Base-by-base conservation (phyloP, 495 filamentous ascomycete genomes). In the Margaritispora aquatica region DNA sequence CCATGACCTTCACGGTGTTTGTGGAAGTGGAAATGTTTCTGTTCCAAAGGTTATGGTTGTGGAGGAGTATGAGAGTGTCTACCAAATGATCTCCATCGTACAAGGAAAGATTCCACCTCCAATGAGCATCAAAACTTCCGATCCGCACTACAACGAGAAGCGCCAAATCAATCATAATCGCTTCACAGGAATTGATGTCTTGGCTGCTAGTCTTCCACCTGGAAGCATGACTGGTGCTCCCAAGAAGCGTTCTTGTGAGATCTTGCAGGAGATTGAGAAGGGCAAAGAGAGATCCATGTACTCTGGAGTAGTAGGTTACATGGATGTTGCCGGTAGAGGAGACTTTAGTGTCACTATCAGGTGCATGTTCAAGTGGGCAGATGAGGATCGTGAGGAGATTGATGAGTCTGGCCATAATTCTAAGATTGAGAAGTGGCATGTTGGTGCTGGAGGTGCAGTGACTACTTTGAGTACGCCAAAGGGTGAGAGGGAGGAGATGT, bases 201-300 rank as follows among this genome's bases (percentile, higher is more conserved):
- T 97, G 0, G 85, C 90, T 9, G 77, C 81, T 1, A 87, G 82
- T 36, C 76, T 98, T 2, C 94, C 93, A 0, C 92, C 94, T 0
- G 94, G 94, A 0, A 89, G 84, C 48, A 97, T 97, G 93, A 97
- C 93, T 1, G 93, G 93, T 17, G 93, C 93, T 5, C 93, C 93
- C 0, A 97, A 97, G 75, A 88, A 88, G 66, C 82, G 93, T 21
- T 89, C 84, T 36, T 96, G 93, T 68, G 84, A 96, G 79, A 78
- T 97, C 47, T 76, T 97, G 41, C 71, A 77, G 53, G 67, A 69
- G 0, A 79, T 96, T 48, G 93, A 97, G 68, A 66, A 65, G n/a
- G 68, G 66, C n/a, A 71, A 73, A 17, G 78, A 83, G 50, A 77
- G 93, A n/a, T 84, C 89, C 1, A 71, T 97, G 26, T 97, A 97